These are phyloP conservation scores for Melampsora americana DNA, from an alignment of 1,284 basidiomycete species.

Conservation along the genomic window DNA sequence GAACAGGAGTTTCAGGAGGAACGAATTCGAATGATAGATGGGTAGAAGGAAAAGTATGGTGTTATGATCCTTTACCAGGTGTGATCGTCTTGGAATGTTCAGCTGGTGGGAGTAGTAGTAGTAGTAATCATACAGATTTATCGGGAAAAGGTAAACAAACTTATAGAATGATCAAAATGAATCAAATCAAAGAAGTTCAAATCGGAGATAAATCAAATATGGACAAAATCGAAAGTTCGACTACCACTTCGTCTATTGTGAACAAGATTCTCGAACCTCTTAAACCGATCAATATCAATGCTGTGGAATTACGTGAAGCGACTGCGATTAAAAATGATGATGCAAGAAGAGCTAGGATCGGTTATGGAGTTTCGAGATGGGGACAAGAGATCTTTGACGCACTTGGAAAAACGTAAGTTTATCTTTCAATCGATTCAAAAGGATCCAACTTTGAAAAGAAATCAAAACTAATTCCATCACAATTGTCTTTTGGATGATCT, in stretches of 20 bases:
- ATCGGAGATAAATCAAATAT: slow-evolving; percentile 5
- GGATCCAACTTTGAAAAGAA: too few relatives aligned
- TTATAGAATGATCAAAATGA: slow-evolving; percentile 40
- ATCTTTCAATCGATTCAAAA: slow-evolving; percentile 2
- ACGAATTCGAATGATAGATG: slow-evolving; percentile 15
- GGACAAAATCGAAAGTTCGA: background rate
- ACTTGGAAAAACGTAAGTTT: slow-evolving; percentile 42
- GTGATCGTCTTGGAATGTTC: slow-evolving; percentile 31
- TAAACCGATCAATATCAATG: slow-evolving; percentile 26
- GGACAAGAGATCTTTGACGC: slow-evolving; percentile 44
- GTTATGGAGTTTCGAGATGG: slow-evolving; percentile 43
- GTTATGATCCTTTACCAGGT: slow-evolving; percentile 38
- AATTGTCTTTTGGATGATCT: background rate
- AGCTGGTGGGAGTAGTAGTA: background rate
- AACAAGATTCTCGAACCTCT: slow-evolving; percentile 41
- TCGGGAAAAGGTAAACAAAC: slow-evolving; percentile 10
- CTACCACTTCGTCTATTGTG: background rate
- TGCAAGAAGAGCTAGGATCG: slow-evolving; percentile 38
- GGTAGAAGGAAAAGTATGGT: slow-evolving; percentile 41
- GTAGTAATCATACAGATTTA: background rate
- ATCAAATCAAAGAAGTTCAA: slow-evolving; percentile 41
- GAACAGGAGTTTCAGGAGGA: background rate
- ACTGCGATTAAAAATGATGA: slow-evolving; percentile 28
- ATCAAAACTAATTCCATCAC: background rate
- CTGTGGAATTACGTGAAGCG: slow-evolving; percentile 17